Evolutionary conservation across 2,329 filamentous ascomycete species (phyloP).

Genomic region (Hymenoscyphus fructigenus): DNA sequence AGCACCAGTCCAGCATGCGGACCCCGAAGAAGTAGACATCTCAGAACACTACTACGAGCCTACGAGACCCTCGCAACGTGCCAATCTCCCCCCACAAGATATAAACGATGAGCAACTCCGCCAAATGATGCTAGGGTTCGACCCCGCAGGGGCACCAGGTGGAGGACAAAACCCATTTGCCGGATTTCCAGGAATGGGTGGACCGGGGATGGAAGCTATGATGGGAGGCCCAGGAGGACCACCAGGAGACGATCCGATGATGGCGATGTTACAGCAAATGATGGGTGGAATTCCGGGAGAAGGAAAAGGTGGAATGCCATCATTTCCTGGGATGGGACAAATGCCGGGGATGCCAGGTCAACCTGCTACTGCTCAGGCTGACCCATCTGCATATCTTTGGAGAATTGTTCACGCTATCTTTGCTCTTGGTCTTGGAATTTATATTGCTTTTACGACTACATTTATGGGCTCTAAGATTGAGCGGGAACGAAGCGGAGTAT

Average conservation of each 20-base stretch:
- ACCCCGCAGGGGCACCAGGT: slow-evolving; percentile 40
- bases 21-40: slow-evolving; percentile 77
- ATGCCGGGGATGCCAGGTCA: slow-evolving; percentile 39
- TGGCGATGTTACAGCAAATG: slow-evolving; percentile 76
- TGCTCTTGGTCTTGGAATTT: slow-evolving; percentile 67
- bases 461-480: slow-evolving; percentile 67
- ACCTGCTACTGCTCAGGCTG: slow-evolving; percentile 37
- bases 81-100: slow-evolving; percentile 25
- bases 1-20: slow-evolving; percentile 46
- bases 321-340: slow-evolving; percentile 40
- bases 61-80: slow-evolving; percentile 43
- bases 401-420: slow-evolving; percentile 72
- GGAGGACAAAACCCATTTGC: slow-evolving; percentile 37
- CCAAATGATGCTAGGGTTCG: slow-evolving; percentile 63
- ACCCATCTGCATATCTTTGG: slow-evolving; percentile 59
- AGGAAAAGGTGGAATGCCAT: slow-evolving; percentile 35
- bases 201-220: slow-evolving; percentile 34
- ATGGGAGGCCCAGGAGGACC: slow-evolving; percentile 17
- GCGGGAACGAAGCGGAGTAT: slow-evolving; percentile 45
- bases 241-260: slow-evolving; percentile 60
- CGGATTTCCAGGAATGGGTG: slow-evolving; percentile 32
- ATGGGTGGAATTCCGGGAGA: slow-evolving; percentile 47
- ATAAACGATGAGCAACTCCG: slow-evolving; percentile 60
- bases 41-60: slow-evolving; percentile 68
- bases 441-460: slow-evolving; percentile 65